Conservation (phyloP, 2,329 filamentous ascomycete genomes). For the Nakataea oryzae region DNA sequence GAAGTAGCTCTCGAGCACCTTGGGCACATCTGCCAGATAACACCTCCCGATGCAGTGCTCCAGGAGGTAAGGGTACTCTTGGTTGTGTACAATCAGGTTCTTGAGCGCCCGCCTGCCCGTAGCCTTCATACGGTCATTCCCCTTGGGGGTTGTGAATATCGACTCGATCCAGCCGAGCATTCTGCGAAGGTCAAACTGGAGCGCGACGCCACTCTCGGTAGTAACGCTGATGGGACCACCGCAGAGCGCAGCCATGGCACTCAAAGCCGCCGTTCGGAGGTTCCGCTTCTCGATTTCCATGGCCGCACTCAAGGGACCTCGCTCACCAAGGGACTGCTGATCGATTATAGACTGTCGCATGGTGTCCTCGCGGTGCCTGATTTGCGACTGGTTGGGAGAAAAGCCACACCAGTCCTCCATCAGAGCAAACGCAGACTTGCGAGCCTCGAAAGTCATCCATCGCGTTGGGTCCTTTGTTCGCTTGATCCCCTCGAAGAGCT, state of each 20-base stretch:
- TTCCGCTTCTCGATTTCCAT: conserved; percentile 98
- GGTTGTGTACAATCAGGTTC: conserved; percentile 84
- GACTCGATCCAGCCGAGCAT: conserved; percentile 94
- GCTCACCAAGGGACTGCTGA: conserved; percentile 64
- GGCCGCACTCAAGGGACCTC: conserved; percentile 70
- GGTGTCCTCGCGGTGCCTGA: conserved; percentile 71
- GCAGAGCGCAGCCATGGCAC: conserved; percentile 90
- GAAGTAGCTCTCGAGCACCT: conserved; percentile 91
- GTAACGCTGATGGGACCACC: conserved; percentile 76
- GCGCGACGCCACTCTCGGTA: conserved; percentile 74
- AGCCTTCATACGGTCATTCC: conserved; percentile 82
- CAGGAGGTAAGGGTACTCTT: conserved; percentile 73
- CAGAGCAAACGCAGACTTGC: conserved; percentile 87
- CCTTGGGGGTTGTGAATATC: conserved; percentile 67
- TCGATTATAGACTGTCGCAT: conserved; percentile 81
- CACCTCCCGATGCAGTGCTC: conserved; percentile 88
- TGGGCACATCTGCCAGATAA: conserved; percentile 70
- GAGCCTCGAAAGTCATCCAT: conserved; percentile 96
- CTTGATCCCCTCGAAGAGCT: conserved; percentile 85
- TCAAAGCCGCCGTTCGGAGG: conserved; percentile 78
- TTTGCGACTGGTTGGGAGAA: conserved; percentile 78
- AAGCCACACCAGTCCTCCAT: conserved; percentile 99
- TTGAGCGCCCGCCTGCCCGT: conserved; percentile 82
- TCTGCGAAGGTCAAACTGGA: conserved; percentile 84
- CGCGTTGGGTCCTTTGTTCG: conserved; percentile 72